Evolutionary conservation across 441 rosid genomes (phyloP).

Genomic region (Pelargonium myrrhifolium): DNA sequence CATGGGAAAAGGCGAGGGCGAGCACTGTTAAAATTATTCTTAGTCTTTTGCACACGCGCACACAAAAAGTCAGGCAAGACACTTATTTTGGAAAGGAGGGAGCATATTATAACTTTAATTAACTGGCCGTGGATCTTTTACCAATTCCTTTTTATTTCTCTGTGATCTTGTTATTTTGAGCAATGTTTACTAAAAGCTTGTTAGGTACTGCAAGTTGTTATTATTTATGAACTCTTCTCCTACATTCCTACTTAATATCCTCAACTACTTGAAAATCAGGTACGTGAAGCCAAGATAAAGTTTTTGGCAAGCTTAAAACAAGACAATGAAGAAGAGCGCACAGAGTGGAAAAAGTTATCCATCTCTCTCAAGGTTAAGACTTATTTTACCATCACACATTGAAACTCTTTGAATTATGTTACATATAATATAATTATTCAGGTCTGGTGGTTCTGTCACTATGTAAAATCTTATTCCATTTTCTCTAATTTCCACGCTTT

Average conservation of each 20-base stretch:
- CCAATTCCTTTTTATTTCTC: background rate
- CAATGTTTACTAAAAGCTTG: background rate
- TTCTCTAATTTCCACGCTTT: constrained; percentile 1
- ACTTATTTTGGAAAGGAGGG: too few species aligned
- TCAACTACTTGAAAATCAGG: constrained; percentile 34
- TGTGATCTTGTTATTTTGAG: background rate
- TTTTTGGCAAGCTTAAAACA: constrained; percentile 67
- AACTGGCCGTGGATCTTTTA: too few species aligned
- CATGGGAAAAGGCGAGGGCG: too few species aligned
- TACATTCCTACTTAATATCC: constrained; percentile 14
- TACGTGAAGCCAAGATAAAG: constrained; percentile 78
- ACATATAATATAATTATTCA: background rate
- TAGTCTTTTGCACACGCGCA: too few species aligned
- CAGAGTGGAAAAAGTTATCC: constrained; percentile 75
- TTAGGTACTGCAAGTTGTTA: constrained; percentile 9
- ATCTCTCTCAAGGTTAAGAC: constrained; percentile 57
- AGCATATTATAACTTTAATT: too few species aligned
- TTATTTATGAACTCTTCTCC: constrained; percentile 5
- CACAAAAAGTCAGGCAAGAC: too few species aligned
- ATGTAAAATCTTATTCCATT: background rate
- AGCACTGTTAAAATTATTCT: too few species aligned
- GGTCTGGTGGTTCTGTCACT: background rate
- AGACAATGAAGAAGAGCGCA: constrained; percentile 58
- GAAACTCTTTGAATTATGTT: background rate
- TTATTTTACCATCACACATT: background rate